These are phyloP conservation scores for Pythium brassicae DNA, from an alignment of 352 stramenopile species.

Conservation along the genomic window DNA sequence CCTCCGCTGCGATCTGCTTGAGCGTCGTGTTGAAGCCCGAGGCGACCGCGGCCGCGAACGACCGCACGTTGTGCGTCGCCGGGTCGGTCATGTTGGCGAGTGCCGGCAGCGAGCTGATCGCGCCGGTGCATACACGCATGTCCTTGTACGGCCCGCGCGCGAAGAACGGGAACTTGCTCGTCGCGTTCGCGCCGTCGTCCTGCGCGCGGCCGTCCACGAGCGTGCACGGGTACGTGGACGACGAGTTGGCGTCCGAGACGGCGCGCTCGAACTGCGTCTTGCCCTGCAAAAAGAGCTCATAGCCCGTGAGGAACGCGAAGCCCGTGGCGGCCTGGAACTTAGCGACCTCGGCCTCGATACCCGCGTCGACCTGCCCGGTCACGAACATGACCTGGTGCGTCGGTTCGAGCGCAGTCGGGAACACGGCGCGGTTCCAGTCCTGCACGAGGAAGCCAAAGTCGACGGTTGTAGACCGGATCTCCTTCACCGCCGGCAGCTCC, in stretches of 20 bases:
- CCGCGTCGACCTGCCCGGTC: background rate
- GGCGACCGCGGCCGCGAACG: background rate
- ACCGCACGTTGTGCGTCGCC: constrained; percentile 7
- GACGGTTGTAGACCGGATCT: constrained; percentile 5
- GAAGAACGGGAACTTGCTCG: constrained; percentile 3
- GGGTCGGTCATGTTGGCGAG: constrained; percentile 7
- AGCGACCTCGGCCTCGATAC: background rate
- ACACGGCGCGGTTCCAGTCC: constrained; percentile 8
- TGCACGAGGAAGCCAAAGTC: constrained; percentile 9
- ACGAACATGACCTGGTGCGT: background rate
- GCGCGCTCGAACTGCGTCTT: constrained; percentile 8
- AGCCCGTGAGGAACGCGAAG: constrained; percentile 5
- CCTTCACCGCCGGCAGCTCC: constrained; percentile 5
- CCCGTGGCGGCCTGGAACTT: constrained; percentile 1
- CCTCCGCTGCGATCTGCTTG: background rate
- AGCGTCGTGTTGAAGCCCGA: constrained; percentile 6
- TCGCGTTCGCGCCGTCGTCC: constrained; percentile 1
- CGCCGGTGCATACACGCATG: constrained; percentile 2
- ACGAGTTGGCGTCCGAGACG: constrained; percentile 7
- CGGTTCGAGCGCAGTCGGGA: background rate
- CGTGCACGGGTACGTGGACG: constrained; percentile 5
- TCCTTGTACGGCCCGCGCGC: background rate
- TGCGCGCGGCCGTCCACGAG: constrained; percentile 6
- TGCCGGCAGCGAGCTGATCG: constrained; percentile 3
- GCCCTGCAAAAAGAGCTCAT: constrained; percentile 11